Evolutionary conservation across 129 eudicot genomes (phyloP).

Genomic region (Chrysanthemum makinoi): DNA sequence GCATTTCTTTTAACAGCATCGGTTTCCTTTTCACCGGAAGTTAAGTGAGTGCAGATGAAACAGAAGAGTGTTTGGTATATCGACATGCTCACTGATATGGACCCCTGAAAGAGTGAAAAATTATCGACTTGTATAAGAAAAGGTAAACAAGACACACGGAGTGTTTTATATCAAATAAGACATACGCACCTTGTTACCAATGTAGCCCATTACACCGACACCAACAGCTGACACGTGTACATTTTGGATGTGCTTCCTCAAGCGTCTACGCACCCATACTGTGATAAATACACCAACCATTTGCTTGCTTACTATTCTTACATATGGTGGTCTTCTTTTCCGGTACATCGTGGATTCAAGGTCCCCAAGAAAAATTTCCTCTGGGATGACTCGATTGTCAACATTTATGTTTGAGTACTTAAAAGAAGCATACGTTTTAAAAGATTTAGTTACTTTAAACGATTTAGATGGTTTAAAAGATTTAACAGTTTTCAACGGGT

Average conservation of each 20-base stretch:
- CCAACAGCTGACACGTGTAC: slow-evolving; percentile 91
- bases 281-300: slow-evolving; percentile 93
- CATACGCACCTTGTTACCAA: slow-evolving; percentile 39
- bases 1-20: slow-evolving; percentile 76
- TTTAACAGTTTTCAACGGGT: slow-evolving; percentile 44
- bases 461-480: slow-evolving; percentile 70
- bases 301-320: slow-evolving; percentile 95
- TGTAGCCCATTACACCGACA: slow-evolving; percentile 97
- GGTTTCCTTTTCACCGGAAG: slow-evolving; percentile 86
- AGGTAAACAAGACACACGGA: neutral
- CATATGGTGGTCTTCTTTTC: slow-evolving; percentile 75
- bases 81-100: slow-evolving; percentile 95
- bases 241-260: slow-evolving; percentile 86
- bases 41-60: slow-evolving; percentile 88
- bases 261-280: slow-evolving; percentile 90
- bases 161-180: neutral
- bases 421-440: slow-evolving; percentile 51
- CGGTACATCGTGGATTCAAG: slow-evolving; percentile 75
- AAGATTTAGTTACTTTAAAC: slow-evolving; percentile 57
- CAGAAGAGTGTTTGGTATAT: slow-evolving; percentile 86
- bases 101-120: slow-evolving; percentile 55
- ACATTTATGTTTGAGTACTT: slow-evolving; percentile 34
- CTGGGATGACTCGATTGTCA: slow-evolving; percentile 44
- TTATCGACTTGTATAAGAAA: neutral
- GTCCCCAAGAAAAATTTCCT: slow-evolving; percentile 48